Evolutionary conservation across 176 grass and related monocot species (phyloP).

Genomic region (Dendrocalamus sinicus): DNA sequence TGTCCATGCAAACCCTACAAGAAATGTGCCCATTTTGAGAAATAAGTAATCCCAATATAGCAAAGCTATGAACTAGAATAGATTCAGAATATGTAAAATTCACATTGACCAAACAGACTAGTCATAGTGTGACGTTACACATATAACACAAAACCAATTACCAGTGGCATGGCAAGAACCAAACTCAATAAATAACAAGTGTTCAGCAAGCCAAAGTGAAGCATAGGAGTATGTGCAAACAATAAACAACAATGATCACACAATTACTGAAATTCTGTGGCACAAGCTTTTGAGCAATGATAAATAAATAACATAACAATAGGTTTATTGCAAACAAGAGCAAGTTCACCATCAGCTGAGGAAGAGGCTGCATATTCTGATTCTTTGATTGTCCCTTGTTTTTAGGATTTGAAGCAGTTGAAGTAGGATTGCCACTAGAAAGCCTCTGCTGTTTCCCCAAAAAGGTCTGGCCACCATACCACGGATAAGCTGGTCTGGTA

Average conservation of each 20-base stretch:
- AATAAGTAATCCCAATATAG: slow-evolving; percentile 1
- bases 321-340: not conserved
- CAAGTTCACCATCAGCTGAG: slow-evolving; percentile 34
- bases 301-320: not conserved
- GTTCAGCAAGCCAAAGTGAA: not conserved
- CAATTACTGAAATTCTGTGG: not conserved
- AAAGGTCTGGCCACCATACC: slow-evolving; percentile 38
- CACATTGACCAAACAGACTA: not conserved
- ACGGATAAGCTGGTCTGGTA: slow-evolving; percentile 38
- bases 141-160: slow-evolving; percentile 7
- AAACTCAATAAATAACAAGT: not conserved
- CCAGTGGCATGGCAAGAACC: not conserved
- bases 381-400: slow-evolving; percentile 44
- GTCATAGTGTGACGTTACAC: not conserved
- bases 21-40: slow-evolving; percentile 12
- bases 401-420: slow-evolving; percentile 38
- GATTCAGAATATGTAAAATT: not conserved
- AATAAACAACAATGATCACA: not conserved
- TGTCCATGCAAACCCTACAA: slow-evolving; percentile 38
- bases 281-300: not conserved
- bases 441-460: slow-evolving; percentile 40
- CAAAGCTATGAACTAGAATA: not conserved
- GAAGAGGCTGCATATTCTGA: slow-evolving; percentile 36
- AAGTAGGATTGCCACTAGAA: slow-evolving; percentile 44
- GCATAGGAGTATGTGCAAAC: not conserved